Base-by-base conservation (phyloP, 2,329 filamentous ascomycete genomes). In the Beauveria bassiana region DNA sequence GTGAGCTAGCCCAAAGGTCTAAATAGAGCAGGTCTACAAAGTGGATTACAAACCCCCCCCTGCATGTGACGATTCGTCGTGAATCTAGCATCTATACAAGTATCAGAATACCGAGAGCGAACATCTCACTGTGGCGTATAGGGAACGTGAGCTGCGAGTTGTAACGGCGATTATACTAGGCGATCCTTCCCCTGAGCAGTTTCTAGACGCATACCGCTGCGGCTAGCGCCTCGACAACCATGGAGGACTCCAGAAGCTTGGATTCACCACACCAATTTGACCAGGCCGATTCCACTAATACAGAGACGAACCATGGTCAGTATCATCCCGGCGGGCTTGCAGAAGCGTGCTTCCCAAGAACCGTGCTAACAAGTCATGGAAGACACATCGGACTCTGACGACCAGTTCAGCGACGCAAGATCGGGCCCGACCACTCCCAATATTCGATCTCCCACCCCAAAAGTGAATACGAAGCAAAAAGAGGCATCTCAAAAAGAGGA, bases 351-450 rank as follows among this genome's bases (percentile, higher is more conserved):
- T 42, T 10, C 10, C 18, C 3, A 50, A 18, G 5, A n/a, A 8
- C 40, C 5, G 5, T 16, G 18, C 40, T 60, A 46, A 60, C 49
- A 34, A 10, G 5, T 6, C 3, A 14, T 49, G 72, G 72, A 71
- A 74, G 81, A 82, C 63, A 78, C 77, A 34, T 86, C 85, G 54
- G 86, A 88, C 64, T 87, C 84, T 31, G 86, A 88, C 51, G 86
- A 89, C 66, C 86, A 88, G 73, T 89, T 87, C 72, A 87, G 83
- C 56, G 86, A 89, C 70, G 86, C 86, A 40, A 82, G 82, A 60
- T 86, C 84, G 40, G 79, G 73, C 61, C 77, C 70, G 62, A 73
- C 68, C 66, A 81, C 73, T 70, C 77, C 74, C 9, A 74, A 72
- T 6, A 68, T 72, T 46, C 72, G 70, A 64, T 82, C 81, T 16